Evolutionary conservation across 768 basidiomycete species (phyloP).

Genomic region (Hygrophoropsis aurantiaca): DNA sequence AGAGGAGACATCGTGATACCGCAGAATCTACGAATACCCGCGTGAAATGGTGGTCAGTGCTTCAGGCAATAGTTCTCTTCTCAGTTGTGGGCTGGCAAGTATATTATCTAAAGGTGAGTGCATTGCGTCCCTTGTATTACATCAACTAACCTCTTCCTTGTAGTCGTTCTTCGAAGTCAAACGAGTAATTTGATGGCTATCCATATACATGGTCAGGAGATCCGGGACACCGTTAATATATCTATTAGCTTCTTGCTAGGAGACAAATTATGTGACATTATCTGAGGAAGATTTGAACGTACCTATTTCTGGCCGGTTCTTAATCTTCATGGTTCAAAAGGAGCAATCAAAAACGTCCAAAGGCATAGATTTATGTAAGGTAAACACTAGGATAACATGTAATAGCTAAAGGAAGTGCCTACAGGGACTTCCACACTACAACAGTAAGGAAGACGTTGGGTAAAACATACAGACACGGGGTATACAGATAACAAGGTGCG

Average conservation of each 20-base stretch:
- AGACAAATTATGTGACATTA: too few relatives aligned
- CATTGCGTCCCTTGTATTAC: slow-evolving; percentile 8
- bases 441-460: not conserved
- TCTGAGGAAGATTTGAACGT: too few relatives aligned
- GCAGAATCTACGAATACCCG: slow-evolving; percentile 91
- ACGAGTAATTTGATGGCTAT: slow-evolving; percentile 64
- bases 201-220: not conserved
- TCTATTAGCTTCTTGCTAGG: too few relatives aligned
- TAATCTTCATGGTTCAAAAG: too few relatives aligned
- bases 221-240: not conserved
- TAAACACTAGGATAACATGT: slow-evolving; percentile 25
- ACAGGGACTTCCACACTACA: slow-evolving; percentile 7
- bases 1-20: slow-evolving; percentile 90
- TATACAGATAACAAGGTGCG: slow-evolving; percentile 16
- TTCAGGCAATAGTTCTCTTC: slow-evolving; percentile 86
- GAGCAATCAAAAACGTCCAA: too few relatives aligned
- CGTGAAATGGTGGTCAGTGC: slow-evolving; percentile 98
- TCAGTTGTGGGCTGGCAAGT: slow-evolving; percentile 95
- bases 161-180: slow-evolving; percentile 93
- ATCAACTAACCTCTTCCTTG: slow-evolving; percentile 1
- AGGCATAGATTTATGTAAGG: slow-evolving; percentile 24
- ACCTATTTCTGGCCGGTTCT: too few relatives aligned
- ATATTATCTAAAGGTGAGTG: slow-evolving; percentile 86
- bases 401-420: slow-evolving; percentile 1
- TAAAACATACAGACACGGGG: slow-evolving; percentile 12